Evolutionary conservation across 768 basidiomycete genomes (phyloP).

Genomic region (Termitomyces sp.): DNA sequence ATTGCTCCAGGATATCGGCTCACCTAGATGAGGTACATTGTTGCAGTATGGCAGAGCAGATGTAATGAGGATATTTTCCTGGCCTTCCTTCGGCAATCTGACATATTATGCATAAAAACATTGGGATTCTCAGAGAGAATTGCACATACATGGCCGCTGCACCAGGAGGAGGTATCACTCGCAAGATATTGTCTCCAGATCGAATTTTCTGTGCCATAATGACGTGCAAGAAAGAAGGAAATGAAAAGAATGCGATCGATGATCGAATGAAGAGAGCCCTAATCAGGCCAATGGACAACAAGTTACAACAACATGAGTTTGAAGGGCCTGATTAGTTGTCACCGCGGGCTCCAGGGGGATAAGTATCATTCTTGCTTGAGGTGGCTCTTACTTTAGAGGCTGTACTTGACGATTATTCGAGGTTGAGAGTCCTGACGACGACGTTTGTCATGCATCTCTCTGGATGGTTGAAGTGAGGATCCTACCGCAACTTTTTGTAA

Average conservation of each 20-base stretch:
- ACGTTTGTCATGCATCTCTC: constrained; percentile 5
- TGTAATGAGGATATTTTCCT: constrained; percentile 86
- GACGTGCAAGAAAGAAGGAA: not conserved
- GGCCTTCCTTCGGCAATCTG: constrained; percentile 74
- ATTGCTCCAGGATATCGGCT: constrained; percentile 18
- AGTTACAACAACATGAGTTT: constrained; percentile 16
- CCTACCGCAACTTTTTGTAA: not conserved
- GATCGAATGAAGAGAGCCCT: constrained; percentile 2
- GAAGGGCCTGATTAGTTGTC: not conserved
- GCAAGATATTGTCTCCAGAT: constrained; percentile 41
- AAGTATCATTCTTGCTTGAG: not conserved
- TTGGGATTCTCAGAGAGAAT: constrained; percentile 7
- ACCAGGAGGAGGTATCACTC: constrained; percentile 48
- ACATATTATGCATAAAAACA: constrained; percentile 7
- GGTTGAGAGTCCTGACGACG: not conserved
- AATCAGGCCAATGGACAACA: constrained; percentile 12
- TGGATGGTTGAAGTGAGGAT: constrained; percentile 11
- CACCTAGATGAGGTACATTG: constrained; percentile 94
- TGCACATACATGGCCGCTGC: constrained; percentile 39
- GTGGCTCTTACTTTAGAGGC: not conserved
- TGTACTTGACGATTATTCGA: not conserved
- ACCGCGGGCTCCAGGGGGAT: not conserved
- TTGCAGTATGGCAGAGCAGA: constrained; percentile 96
- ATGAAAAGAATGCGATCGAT: constrained; percentile 7
- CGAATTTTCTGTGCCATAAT: constrained; percentile 49